phyloP scores from a whole-genome alignment of 257 asterid genomes.

The Nicotiana undulata region DNA sequence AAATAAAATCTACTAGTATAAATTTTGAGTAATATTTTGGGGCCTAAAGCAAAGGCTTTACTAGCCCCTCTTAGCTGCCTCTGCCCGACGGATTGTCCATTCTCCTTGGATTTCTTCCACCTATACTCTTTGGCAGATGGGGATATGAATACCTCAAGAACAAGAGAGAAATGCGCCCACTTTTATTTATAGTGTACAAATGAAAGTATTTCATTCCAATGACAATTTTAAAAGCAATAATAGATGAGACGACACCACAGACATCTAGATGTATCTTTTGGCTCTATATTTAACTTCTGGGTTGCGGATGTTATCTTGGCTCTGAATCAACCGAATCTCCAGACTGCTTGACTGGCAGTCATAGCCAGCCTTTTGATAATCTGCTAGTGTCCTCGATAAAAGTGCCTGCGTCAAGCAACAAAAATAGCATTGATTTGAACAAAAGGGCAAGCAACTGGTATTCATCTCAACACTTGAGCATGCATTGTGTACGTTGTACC shows the following conservation, averaged over 20 bases:
- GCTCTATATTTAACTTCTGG: slow-evolving; percentile 81
- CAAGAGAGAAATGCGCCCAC: neutral
- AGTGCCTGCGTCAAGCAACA: slow-evolving; percentile 55
- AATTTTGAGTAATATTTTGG: too few relatives aligned
- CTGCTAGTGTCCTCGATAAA: slow-evolving; percentile 62
- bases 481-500: neutral
- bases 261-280: slow-evolving; percentile 41
- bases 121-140: neutral
- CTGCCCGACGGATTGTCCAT: neutral
- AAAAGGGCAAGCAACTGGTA: neutral
- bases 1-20: too few relatives aligned
- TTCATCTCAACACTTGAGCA: neutral
- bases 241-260: neutral
- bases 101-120: neutral
- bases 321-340: slow-evolving; percentile 90
- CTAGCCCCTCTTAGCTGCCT: too few relatives aligned
- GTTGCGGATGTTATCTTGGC: slow-evolving; percentile 81
- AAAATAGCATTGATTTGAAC: neutral
- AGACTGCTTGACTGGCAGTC: slow-evolving; percentile 80
- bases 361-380: slow-evolving; percentile 70
- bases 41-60: too few relatives aligned
- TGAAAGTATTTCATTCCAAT: neutral
- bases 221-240: neutral
- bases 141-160: neutral
- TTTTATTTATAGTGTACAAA: neutral